A percentile compares a stretch with the other conserved stretches of the same genome.
Evolutionary conservation across 2,329 filamentous ascomycete genomes (phyloP).

Genomic region (Diaporthe sp.): DNA sequence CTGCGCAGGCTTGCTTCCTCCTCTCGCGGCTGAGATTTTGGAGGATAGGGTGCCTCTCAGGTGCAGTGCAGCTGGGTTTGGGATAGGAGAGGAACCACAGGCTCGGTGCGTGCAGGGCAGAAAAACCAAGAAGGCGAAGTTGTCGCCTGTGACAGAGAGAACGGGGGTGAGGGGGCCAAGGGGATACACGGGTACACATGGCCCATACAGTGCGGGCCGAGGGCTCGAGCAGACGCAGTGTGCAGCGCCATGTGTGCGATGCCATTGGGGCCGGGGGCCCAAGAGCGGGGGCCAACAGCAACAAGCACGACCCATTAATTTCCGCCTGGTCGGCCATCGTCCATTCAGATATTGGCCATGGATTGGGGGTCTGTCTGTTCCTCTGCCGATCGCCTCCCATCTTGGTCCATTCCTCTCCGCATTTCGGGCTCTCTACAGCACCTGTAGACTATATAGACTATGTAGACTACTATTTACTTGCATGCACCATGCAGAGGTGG

Average conservation of each 20-base stretch:
- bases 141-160: slow-evolving; percentile 29
- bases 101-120: slow-evolving; percentile 34
- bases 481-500: slow-evolving; percentile 20
- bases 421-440: slow-evolving; percentile 8
- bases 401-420: slow-evolving; percentile 22
- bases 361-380: slow-evolving; percentile 15
- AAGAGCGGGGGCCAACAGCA: slow-evolving; percentile 20
- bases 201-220: slow-evolving; percentile 13
- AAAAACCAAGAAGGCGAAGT: slow-evolving; percentile 29
- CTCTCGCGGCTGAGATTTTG: slow-evolving; percentile 31
- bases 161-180: background rate
- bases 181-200: slow-evolving; percentile 6
- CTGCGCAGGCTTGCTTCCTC: slow-evolving; percentile 18
- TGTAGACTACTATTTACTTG: background rate
- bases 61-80: slow-evolving; percentile 36
- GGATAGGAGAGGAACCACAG: slow-evolving; percentile 32
- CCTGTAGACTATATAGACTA: background rate
- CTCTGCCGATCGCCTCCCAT: slow-evolving; percentile 23
- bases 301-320: slow-evolving; percentile 26
- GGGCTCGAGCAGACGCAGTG: slow-evolving; percentile 4
- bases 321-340: slow-evolving; percentile 33
- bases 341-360: slow-evolving; percentile 26
- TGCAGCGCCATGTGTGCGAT: background rate
- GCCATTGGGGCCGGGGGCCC: slow-evolving; percentile 9
- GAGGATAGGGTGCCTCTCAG: slow-evolving; percentile 34